Evolutionary conservation across 2,329 filamentous ascomycete species (phyloP).

Genomic region (Aspergillus persii): DNA sequence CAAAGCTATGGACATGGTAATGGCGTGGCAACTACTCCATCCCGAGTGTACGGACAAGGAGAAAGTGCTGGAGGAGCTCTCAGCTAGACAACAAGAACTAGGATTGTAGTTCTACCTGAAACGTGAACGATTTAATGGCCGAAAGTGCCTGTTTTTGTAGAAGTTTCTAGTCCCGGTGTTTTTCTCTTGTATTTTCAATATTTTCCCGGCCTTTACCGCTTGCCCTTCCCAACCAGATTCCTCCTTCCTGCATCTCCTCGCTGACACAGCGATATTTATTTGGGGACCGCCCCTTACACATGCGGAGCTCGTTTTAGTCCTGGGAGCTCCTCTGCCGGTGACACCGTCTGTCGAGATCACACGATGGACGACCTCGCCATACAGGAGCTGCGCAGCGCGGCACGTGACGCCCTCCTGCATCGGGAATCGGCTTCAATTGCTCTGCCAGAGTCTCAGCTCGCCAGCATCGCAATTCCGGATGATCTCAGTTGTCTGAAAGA

Average conservation of each 20-base stretch:
- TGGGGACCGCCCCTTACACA: neutral
- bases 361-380: slow-evolving; percentile 8
- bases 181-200: neutral
- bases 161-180: neutral
- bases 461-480: slow-evolving; percentile 8
- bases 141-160: neutral
- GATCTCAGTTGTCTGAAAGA: slow-evolving; percentile 30
- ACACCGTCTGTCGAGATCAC: neutral
- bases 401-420: slow-evolving; percentile 22
- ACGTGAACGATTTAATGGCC: neutral
- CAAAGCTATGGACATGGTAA: slow-evolving; percentile 71
- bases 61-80: slow-evolving; percentile 61
- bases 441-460: slow-evolving; percentile 9
- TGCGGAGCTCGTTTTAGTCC: neutral
- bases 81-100: slow-evolving; percentile 52
- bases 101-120: slow-evolving; percentile 19
- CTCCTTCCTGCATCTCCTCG: neutral
- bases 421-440: slow-evolving; percentile 2
- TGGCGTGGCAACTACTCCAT: slow-evolving; percentile 86
- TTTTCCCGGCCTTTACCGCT: neutral
- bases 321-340: neutral
- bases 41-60: slow-evolving; percentile 61
- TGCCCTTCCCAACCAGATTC: neutral
- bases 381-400: slow-evolving; percentile 30
- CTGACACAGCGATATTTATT: neutral